These are phyloP conservation scores for Komagataella mondaviorum DNA, from an alignment of 805 yeast genomes.

Conservation along the genomic window DNA sequence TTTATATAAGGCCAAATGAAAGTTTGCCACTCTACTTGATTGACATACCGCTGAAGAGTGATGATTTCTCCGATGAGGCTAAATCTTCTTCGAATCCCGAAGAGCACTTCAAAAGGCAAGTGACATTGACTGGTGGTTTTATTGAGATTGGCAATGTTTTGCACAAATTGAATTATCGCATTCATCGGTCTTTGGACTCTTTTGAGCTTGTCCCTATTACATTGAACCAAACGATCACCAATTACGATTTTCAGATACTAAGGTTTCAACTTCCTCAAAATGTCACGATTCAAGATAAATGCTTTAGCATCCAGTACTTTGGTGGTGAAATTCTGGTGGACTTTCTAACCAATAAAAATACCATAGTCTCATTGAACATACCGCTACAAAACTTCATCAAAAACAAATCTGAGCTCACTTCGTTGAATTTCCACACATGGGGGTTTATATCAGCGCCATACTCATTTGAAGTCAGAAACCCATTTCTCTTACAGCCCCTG, in stretches of 20 bases:
- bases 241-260: slow-evolving; percentile 21
- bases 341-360: slow-evolving; percentile 40
- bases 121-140: slow-evolving; percentile 9
- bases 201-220: slow-evolving; percentile 26
- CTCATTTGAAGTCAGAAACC: slow-evolving; percentile 41
- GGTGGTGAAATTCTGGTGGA: slow-evolving; percentile 22
- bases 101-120: slow-evolving; percentile 7
- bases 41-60: not conserved
- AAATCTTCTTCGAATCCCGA: slow-evolving; percentile 2
- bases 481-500: slow-evolving; percentile 37
- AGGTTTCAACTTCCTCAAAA: slow-evolving; percentile 24
- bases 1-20: not conserved
- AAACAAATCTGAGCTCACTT: slow-evolving; percentile 3
- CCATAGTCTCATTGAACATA: slow-evolving; percentile 36
- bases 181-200: slow-evolving; percentile 18
- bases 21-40: not conserved
- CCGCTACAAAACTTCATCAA: slow-evolving; percentile 27
- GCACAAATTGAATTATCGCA: slow-evolving; percentile 17
- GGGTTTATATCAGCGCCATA: slow-evolving; percentile 57
- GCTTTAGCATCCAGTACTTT: slow-evolving; percentile 21
- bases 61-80: not conserved
- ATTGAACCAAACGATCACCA: slow-evolving; percentile 19
- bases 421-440: slow-evolving; percentile 35
- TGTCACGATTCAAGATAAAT: slow-evolving; percentile 14
- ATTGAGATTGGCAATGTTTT: slow-evolving; percentile 10